Percentiles rank a stretch among this genome's conserved stretches.
Conservation (phyloP, 345 rosid genomes). For the Eucalyptus globulus region DNA sequence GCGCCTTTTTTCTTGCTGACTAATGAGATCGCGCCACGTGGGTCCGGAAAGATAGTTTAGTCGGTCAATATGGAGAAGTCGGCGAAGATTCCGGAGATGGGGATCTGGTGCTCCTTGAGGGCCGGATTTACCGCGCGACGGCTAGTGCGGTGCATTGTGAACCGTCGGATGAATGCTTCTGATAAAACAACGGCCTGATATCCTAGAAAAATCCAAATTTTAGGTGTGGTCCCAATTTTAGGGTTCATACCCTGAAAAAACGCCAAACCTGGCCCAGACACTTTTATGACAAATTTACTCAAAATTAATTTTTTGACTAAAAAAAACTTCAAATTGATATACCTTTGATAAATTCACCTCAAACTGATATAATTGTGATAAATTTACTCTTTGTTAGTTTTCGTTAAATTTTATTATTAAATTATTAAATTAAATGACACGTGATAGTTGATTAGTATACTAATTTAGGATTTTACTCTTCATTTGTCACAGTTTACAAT, state of each 20-base stretch:
- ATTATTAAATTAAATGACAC: no score
- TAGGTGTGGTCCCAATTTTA: no score
- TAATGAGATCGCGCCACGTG: neutral
- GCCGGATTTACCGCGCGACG: neutral
- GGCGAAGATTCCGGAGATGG: neutral
- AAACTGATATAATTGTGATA: no score
- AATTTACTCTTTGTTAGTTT: accelerated
- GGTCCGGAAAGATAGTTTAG: neutral
- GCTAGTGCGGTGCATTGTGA: neutral
- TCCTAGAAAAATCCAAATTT: neutral
- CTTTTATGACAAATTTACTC: accelerated
- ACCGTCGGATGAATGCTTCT: neutral
- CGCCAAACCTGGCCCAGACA: no score
- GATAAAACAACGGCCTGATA: neutral
- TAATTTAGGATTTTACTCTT: accelerated
- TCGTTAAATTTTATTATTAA: accelerated
- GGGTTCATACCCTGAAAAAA: no score
- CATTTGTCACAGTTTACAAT: accelerated
- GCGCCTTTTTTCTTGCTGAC: neutral
- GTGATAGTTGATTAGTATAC: accelerated
- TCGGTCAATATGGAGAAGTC: neutral
- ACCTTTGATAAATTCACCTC: accelerated
- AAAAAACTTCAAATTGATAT: accelerated
- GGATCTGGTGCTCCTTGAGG: neutral
- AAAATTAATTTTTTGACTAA: accelerated